Base-by-base conservation (phyloP, 2,329 filamentous ascomycete genomes). In the Phialemoniopsis sp. region DNA sequence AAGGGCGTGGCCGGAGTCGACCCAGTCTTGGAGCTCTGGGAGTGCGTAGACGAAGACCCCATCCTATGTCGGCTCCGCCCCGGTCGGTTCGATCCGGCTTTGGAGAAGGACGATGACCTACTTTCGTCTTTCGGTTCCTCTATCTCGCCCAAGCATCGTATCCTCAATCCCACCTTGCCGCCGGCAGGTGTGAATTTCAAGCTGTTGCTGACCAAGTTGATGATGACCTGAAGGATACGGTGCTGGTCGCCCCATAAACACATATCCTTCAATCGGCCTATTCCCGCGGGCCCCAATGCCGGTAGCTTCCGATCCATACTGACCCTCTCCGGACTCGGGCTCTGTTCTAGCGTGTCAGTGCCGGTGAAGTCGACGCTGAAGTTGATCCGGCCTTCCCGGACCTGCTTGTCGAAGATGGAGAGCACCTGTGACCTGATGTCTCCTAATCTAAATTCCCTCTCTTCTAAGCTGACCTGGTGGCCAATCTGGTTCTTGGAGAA, bases 401-500 rank as follows among this genome's bases (percentile, higher is more conserved):
- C 87, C 61, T 95, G 89, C 54, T 91, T 91, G 52, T 90, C 87
- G 53, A 95, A 96, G 37, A 95, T 94, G 7, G 87, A 86, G 14
- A 86, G 61, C 12, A 95, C 73, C 58, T 96, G 90, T 0, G 86
- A 83, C 45, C 82, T 82, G 45, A 95, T 80, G 47, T 96, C 89
- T n/a, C 82, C 81, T 19, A 96, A 58, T 8, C 84, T 73, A 52
- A 96, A 96, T 51, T 95, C 89, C 45, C 80, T 87, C 57, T 94
- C 85, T 50, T 95, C 89, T 1, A 95, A 68, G 31, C 71, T 83
- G 32, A 95, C 68, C 45, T 90, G 82, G 51, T 94, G 87, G 3
- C 89, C 89, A 37, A 95, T 89, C 60, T 95, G 89, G 54, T 96
- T 95, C 63, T 95, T 95, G 56, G 87, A 93, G 63, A 96, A 96